Evolutionary conservation across 495 filamentous ascomycete species (phyloP).

Genomic region (Aspergillus funiculosus): DNA sequence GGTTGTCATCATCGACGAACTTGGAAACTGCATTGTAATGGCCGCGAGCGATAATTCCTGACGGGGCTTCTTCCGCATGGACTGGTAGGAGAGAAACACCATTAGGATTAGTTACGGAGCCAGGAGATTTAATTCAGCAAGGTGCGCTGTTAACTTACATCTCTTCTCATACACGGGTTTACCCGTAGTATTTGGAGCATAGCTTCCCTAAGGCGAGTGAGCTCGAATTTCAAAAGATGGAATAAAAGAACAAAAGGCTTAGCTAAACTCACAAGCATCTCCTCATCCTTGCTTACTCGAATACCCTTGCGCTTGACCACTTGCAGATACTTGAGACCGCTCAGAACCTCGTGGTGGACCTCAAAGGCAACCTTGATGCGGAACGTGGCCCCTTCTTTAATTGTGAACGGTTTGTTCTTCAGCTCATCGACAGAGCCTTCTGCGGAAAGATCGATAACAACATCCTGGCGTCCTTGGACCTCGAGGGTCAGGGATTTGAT

Average conservation of each 20-base stretch:
- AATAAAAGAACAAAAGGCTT: too few species aligned
- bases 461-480: constrained; percentile 68
- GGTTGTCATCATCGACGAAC: constrained; percentile 89
- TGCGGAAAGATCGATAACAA: constrained; percentile 71
- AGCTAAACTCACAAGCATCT: constrained; percentile 77
- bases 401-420: constrained; percentile 85
- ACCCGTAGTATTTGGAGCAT: constrained; percentile 79
- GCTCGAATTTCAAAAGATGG: not conserved
- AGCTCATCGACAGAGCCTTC: constrained; percentile 62
- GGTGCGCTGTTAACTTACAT: constrained; percentile 54
- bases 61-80: constrained; percentile 79
- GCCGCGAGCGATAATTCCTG: constrained; percentile 80
- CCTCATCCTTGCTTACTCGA: constrained; percentile 78
- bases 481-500: constrained; percentile 86
- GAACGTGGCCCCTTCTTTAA: constrained; percentile 91
- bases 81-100: constrained; percentile 48
- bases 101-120: not conserved
- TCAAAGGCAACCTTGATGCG: constrained; percentile 88
- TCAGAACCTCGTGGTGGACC: constrained; percentile 92
- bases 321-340: constrained; percentile 92
- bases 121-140: not conserved
- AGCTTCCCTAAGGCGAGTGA: constrained; percentile 58
- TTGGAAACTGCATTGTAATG: constrained; percentile 77
- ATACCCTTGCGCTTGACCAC: constrained; percentile 82
- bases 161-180: constrained; percentile 81